phyloP scores from a whole-genome alignment of 2,329 filamentous ascomycete species.

The Trichoderma lentiforme region DNA sequence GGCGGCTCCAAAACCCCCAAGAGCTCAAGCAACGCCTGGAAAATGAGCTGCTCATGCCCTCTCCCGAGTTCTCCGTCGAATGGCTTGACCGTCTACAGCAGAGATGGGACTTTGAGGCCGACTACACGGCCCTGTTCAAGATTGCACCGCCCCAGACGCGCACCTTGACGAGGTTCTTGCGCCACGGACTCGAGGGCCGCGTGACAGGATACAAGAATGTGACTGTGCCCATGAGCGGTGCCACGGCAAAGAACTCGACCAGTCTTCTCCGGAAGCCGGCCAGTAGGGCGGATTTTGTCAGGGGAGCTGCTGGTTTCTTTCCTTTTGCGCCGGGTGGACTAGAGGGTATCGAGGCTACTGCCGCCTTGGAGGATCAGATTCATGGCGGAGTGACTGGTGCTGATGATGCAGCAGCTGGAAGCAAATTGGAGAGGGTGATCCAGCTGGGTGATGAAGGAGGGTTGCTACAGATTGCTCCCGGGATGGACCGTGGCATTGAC shows the following conservation, averaged over 20 bases:
- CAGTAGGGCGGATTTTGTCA: slow-evolving; percentile 82
- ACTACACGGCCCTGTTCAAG: slow-evolving; percentile 80
- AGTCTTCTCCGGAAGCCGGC: slow-evolving; percentile 84
- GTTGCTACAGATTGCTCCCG: slow-evolving; percentile 77
- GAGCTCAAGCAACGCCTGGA: slow-evolving; percentile 70
- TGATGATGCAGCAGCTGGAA: slow-evolving; percentile 43
- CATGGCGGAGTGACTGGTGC: slow-evolving; percentile 48
- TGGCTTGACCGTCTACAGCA: slow-evolving; percentile 91
- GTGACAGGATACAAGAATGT: slow-evolving; percentile 94
- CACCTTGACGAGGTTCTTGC: slow-evolving; percentile 88
- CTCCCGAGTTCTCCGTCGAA: slow-evolving; percentile 71
- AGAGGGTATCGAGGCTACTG: slow-evolving; percentile 80
- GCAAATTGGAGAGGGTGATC: slow-evolving; percentile 78
- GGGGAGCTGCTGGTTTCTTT: slow-evolving; percentile 89
- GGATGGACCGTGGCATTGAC: slow-evolving; percentile 73
- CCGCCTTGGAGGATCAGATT: slow-evolving; percentile 76
- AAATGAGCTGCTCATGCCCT: slow-evolving; percentile 73
- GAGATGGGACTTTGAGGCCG: slow-evolving; percentile 76
- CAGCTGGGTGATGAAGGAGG: slow-evolving; percentile 74
- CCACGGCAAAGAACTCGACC: slow-evolving; percentile 92
- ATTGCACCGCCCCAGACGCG: slow-evolving; percentile 88
- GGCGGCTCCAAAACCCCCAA: slow-evolving; percentile 46
- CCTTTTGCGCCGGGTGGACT: slow-evolving; percentile 90
- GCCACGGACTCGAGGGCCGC: slow-evolving; percentile 86
- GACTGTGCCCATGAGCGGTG: slow-evolving; percentile 82